These are phyloP conservation scores for Scalesia atractyloides DNA, from an alignment of 129 eudicot genomes.

Conservation along the genomic window DNA sequence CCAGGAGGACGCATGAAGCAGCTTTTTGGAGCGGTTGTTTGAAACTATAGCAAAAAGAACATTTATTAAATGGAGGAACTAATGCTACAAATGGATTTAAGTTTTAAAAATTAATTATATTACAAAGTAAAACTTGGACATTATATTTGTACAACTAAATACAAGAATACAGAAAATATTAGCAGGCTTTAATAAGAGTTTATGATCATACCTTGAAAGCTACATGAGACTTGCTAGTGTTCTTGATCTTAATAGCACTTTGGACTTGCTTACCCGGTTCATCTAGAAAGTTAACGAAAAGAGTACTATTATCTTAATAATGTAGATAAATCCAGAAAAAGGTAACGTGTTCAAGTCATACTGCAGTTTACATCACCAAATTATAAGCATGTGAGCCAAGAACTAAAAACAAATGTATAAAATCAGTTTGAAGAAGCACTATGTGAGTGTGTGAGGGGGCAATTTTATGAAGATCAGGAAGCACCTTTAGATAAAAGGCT, in stretches of 20 bases:
- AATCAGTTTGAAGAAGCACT: background rate
- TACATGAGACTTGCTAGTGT: conserved; percentile 97
- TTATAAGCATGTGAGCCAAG: background rate
- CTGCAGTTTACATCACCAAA: background rate
- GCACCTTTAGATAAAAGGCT: too few species aligned
- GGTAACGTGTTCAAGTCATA: background rate
- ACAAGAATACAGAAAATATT: background rate
- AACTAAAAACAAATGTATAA: background rate
- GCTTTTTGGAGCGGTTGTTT: conserved; percentile 98
- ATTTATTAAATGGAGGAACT: conserved; percentile 14
- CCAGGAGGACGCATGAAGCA: conserved; percentile 99
- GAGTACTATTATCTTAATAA: background rate
- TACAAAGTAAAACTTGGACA: conserved; percentile 14
- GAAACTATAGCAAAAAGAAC: conserved; percentile 57
- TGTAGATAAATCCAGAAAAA: background rate
- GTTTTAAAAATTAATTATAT: background rate
- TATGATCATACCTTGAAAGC: conserved; percentile 80
- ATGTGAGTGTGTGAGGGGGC: background rate
- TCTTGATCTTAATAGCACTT: conserved; percentile 91
- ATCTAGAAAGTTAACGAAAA: conserved; percentile 43
- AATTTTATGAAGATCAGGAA: too few species aligned
- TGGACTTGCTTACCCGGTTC: conserved; percentile 99
- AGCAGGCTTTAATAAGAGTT: conserved; percentile 9
- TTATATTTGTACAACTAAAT: background rate
- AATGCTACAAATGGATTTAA: background rate